Evolutionary conservation across 495 filamentous ascomycete species (phyloP).

Genomic region (Tricharina praecox): DNA sequence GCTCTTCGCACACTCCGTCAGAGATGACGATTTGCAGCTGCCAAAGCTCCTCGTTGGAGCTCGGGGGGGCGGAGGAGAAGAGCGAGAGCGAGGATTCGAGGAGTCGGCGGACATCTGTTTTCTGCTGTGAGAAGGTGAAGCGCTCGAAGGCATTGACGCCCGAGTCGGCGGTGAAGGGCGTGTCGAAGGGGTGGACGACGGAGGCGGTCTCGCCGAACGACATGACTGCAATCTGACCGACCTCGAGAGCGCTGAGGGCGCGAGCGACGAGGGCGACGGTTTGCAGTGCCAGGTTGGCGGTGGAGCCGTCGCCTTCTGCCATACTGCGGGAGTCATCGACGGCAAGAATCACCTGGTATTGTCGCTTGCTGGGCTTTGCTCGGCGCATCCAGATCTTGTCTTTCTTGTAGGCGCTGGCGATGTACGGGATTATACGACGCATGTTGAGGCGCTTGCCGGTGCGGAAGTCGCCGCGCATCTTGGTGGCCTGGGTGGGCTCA

Average conservation of each 20-base stretch:
- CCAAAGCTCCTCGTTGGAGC: conserved; percentile 62
- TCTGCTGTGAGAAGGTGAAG: conserved; percentile 69
- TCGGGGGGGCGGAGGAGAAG: conserved; percentile 52
- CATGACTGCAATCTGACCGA: conserved; percentile 72
- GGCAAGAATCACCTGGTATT: conserved; percentile 92
- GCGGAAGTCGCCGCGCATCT: conserved; percentile 89
- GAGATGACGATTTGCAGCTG: conserved; percentile 84
- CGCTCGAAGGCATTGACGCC: conserved; percentile 65
- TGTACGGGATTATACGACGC: conserved; percentile 97
- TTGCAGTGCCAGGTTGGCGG: conserved; percentile 83
- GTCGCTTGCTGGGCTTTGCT: conserved; percentile 72
- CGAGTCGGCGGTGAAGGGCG: conserved; percentile 65
- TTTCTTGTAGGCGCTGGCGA: conserved; percentile 88
- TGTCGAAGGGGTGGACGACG: conserved; percentile 77
- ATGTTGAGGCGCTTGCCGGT: conserved; percentile 97
- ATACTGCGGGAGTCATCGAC: conserved; percentile 92
- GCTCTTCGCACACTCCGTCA: conserved; percentile 81
- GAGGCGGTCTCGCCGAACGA: conserved; percentile 73
- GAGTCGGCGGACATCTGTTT: conserved; percentile 68
- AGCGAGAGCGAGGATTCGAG: conserved; percentile 58
- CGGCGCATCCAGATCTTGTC: conserved; percentile 99
- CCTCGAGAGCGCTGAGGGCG: conserved; percentile 76
- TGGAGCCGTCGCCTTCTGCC: conserved; percentile 34
- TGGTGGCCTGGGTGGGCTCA: conserved; percentile 82
- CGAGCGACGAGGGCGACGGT: conserved; percentile 79